Conservation (phyloP, 2,329 filamentous ascomycete genomes). For the Phaeosphaeriaceae sp. region DNA sequence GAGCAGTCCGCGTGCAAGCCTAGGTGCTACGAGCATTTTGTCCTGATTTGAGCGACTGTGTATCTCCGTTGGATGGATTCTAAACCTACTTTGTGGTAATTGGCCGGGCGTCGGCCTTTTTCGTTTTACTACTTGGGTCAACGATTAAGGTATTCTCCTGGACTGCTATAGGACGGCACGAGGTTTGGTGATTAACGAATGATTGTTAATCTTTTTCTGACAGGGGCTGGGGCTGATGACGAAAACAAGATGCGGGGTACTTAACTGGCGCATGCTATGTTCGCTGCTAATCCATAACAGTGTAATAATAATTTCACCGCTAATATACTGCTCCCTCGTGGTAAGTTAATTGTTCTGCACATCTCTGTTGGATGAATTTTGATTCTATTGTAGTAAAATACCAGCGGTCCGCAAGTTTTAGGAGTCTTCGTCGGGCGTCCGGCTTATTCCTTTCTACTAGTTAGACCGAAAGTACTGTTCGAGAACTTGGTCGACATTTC, state of each 20-base stretch:
- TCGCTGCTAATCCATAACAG: background rate
- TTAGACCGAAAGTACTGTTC: background rate
- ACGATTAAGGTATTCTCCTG: background rate
- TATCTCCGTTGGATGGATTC: constrained; percentile 3
- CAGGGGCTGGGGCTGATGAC: background rate
- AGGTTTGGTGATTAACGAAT: background rate
- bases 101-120: constrained; percentile 1
- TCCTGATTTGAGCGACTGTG: constrained; percentile 2
- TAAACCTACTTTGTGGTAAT: background rate
- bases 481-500: background rate
- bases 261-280: background rate
- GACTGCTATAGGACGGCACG: background rate
- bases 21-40: background rate
- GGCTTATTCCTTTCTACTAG: background rate
- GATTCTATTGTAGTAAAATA: background rate
- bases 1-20: background rate
- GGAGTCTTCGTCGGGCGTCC: background rate
- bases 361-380: background rate
- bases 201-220: background rate
- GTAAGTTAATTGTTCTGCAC: background rate
- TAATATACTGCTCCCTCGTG: background rate
- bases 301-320: background rate
- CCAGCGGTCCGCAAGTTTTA: background rate
- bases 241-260: constrained; percentile 1
- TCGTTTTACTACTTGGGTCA: background rate